Percentiles rank a stretch among this genome's conserved stretches.
phyloP scores from a whole-genome alignment of 129 eudicot species.

The Tagetes patula region DNA sequence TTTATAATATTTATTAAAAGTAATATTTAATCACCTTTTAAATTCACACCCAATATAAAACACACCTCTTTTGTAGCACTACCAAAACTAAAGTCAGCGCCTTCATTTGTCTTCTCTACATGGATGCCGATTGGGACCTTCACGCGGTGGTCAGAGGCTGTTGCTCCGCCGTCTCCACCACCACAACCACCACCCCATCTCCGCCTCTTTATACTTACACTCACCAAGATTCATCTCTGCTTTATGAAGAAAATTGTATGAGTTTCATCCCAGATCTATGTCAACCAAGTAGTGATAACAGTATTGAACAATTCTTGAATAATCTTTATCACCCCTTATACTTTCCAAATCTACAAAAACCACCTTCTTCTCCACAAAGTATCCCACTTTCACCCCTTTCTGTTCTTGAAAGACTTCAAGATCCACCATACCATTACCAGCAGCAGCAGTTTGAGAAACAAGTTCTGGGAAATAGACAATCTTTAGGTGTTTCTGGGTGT shows the following conservation, averaged over 20 bases:
- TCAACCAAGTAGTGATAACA: conserved; percentile 40
- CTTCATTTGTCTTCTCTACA: conserved; percentile 52
- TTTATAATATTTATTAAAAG: not conserved
- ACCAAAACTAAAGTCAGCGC: conserved; percentile 99
- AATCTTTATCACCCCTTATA: conserved; percentile 58
- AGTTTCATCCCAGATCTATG: conserved; percentile 53
- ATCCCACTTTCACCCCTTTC: conserved; percentile 62
- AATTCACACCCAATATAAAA: conserved; percentile 4
- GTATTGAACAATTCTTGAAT: conserved; percentile 53
- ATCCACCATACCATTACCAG: conserved; percentile 34
- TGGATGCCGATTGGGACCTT: conserved; percentile 83
- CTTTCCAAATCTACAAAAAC: conserved; percentile 35
- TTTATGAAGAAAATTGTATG: conserved; percentile 23
- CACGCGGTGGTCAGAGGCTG: conserved; percentile 96
- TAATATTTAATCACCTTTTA: not conserved
- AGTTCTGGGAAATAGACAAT: conserved; percentile 45
- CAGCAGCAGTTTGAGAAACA: conserved; percentile 34
- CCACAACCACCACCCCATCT: conserved; percentile 23
- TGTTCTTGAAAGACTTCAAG: conserved; percentile 64
- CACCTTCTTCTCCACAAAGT: conserved; percentile 34
- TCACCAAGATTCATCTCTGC: conserved; percentile 18
- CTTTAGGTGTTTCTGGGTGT: conserved; percentile 38
- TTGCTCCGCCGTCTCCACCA: conserved; percentile 40
- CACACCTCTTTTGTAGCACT: conserved; percentile 30
- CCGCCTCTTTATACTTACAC: not conserved